Conservation (phyloP, 371 early-diverging fungal genomes). For the Batrachochytrium dendrobatidis region DNA sequence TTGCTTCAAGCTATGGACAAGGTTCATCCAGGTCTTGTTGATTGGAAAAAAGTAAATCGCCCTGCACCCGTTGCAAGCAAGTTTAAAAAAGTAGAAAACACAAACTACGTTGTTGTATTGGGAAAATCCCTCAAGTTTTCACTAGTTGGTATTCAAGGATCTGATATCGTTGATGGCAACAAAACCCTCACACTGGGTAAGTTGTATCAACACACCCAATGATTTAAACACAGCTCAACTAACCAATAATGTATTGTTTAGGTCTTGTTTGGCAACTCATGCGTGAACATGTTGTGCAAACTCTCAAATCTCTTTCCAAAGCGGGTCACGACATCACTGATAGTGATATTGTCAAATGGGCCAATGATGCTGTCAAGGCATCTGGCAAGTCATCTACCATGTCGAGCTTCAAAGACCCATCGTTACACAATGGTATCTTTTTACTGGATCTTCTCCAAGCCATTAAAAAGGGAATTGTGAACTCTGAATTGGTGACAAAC, state of each 20-base stretch:
- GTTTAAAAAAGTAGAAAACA: constrained; percentile 95
- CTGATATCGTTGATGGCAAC: constrained; percentile 86
- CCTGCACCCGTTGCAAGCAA: constrained; percentile 57
- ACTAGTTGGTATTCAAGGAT: constrained; percentile 90
- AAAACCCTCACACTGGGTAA: constrained; percentile 75
- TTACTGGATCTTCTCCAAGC: constrained; percentile 88
- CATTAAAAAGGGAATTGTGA: constrained; percentile 82
- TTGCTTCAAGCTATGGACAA: constrained; percentile 89
- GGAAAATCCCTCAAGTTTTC: constrained; percentile 82
- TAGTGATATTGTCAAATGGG: constrained; percentile 87
- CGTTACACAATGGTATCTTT: constrained; percentile 70
- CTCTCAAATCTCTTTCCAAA: constrained; percentile 73
- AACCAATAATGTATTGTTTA: no score
- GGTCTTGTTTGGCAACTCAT: constrained; percentile 92
- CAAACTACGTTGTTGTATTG: constrained; percentile 81
- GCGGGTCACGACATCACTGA: constrained; percentile 77
- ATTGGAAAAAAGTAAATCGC: constrained; percentile 83
- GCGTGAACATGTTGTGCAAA: constrained; percentile 91
- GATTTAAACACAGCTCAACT: no score
- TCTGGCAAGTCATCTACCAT: constrained; percentile 60
- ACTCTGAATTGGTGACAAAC: constrained; percentile 73
- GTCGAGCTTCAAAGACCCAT: constrained; percentile 74
- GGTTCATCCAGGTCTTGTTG: constrained; percentile 79
- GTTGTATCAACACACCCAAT: not conserved
- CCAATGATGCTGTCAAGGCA: constrained; percentile 67